Conservation (phyloP, 1,284 basidiomycete species). For the Apiotrichum gracile region DNA sequence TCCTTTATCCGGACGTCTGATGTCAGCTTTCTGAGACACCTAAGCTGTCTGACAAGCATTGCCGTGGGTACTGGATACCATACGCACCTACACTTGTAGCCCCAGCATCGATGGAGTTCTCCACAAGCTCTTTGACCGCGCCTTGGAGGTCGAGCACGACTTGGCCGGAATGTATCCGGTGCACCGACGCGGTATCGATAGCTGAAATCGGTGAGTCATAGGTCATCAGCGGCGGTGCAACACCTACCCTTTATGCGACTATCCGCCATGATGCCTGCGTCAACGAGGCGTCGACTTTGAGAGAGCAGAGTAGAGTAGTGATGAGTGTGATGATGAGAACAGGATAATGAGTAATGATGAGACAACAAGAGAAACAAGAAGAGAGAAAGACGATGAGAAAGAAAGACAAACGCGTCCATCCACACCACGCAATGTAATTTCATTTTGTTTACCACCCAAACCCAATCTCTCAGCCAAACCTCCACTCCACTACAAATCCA, state of each 20-base stretch:
- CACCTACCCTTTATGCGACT: not conserved
- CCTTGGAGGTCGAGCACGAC: slow-evolving; percentile 90
- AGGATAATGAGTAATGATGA: too few species aligned
- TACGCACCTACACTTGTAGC: slow-evolving; percentile 76
- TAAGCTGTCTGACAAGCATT: too few species aligned
- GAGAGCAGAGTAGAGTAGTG: too few species aligned
- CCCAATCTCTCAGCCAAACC: not conserved
- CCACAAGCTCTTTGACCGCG: slow-evolving; percentile 91
- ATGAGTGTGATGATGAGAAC: too few species aligned
- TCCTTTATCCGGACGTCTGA: slow-evolving; percentile 87
- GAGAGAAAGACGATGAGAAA: too few species aligned
- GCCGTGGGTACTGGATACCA: too few species aligned
- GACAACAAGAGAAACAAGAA: too few species aligned
- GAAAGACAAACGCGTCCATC: not conserved
- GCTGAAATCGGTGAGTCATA: slow-evolving; percentile 36
- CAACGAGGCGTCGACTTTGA: too few species aligned
- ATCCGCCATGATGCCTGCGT: too few species aligned
- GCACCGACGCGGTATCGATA: slow-evolving; percentile 71
- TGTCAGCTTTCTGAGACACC: not conserved
- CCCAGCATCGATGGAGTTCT: slow-evolving; percentile 91
- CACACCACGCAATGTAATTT: not conserved
- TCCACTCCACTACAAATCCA: not conserved
- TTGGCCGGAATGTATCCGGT: slow-evolving; percentile 85
- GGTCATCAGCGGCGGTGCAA: not conserved
- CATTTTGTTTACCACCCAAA: too few species aligned